Evolutionary conservation across 192 early-diverging fungal species (phyloP), one percentile per base, ranked within the genome.

Genomic region (Cetraspora pellucida): DNA sequence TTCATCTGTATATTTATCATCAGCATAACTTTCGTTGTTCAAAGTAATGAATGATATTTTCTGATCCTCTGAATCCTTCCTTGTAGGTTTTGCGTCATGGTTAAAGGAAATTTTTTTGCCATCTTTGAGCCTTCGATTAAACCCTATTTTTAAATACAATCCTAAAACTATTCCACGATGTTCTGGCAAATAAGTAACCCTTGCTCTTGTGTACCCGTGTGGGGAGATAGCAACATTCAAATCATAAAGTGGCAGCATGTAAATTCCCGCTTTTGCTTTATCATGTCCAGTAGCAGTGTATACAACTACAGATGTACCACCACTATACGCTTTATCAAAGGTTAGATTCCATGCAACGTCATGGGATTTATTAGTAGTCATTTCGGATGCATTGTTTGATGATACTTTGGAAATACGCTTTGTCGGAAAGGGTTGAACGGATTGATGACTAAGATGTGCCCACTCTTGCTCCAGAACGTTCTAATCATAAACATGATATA

Each of bases 391-490:
- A 7, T 17, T 28, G 11, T 43, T 28, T 6, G 61, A 64, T 37
- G 28, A 14, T n/a, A 64, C 37, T 43, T 43, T 25, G 11, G 25
- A 17, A 27, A 14, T n/a, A 54, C 50, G 50, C 16, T 54, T 54
- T 0, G 61, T 64, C 23, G n/a, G 61, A 37, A 10, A 64, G 3
- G 70, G 70, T 21, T 50, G 70, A 72, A 72, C 55, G 17, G 70
- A 72, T 27, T 72, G 70, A 55, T 55, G 70, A 54, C 70, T 72
- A 30, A 72, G 31, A 28, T 72, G 52, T 0, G 31, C 49, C 70
- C 70, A 72, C 19, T 72, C 70, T 54, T 72, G 70, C 3, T 49
- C 46, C 11, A 72, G 27, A 13, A 52, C 70, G 14, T 19, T 27
- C 70, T 72, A 72, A 66, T 43, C 3, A 66, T 23, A 43, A 16